Percentiles rank a stretch among this genome's conserved stretches.
Evolutionary conservation across 2,329 filamentous ascomycete genomes (phyloP).

Genomic region (Diaporthe citriasiana): DNA sequence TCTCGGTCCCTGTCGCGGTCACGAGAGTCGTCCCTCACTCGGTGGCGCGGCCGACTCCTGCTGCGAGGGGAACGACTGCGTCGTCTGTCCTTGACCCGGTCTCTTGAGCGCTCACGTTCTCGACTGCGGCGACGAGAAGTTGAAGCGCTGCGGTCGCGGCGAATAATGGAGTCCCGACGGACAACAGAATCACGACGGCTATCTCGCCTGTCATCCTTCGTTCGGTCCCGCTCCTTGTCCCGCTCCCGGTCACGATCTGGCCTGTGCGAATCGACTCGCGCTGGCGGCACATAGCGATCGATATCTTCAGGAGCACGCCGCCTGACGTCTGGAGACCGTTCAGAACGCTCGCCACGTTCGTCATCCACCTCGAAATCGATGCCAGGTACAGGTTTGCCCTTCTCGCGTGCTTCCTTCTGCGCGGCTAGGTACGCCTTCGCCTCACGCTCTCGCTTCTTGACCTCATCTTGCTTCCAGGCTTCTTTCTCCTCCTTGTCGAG

Average conservation of each 20-base stretch:
- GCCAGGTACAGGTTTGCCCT: conserved; percentile 70
- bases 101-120: conserved; percentile 41
- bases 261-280: conserved; percentile 44
- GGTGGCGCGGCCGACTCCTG: conserved; percentile 50
- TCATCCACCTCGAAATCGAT: conserved; percentile 66
- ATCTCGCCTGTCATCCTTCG: conserved; percentile 26
- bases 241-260: conserved; percentile 39
- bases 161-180: conserved; percentile 38
- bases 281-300: conserved; percentile 62
- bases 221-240: conserved; percentile 46
- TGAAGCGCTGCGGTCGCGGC: conserved; percentile 35
- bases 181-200: conserved; percentile 26
- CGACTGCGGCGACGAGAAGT: conserved; percentile 34
- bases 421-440: conserved; percentile 75
- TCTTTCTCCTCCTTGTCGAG: conserved; percentile 65
- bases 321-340: conserved; percentile 57
- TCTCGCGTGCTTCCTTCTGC: conserved; percentile 71
- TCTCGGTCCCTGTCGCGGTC: conserved; percentile 50
- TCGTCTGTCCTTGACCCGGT: conserved; percentile 42
- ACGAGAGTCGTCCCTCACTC: conserved; percentile 51
- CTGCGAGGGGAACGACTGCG: conserved; percentile 46
- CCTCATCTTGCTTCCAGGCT: conserved; percentile 72
- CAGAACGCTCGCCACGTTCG: conserved; percentile 50
- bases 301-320: conserved; percentile 57
- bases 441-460: conserved; percentile 73